phyloP scores from a whole-genome alignment of 1,284 basidiomycete species.

The Cryptococcus amylolentus region DNA sequence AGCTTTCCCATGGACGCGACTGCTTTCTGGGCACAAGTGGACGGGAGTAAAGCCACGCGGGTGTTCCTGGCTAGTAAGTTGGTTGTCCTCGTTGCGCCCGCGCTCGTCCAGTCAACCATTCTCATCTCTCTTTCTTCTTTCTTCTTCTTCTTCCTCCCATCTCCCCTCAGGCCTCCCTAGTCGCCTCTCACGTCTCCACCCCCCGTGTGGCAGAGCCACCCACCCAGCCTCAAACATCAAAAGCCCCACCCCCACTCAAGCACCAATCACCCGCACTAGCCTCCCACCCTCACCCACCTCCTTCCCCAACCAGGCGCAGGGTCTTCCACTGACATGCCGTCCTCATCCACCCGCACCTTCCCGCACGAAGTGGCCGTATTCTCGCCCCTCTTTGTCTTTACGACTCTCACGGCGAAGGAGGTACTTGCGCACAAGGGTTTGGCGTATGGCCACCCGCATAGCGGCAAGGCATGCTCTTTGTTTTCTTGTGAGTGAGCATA shows the following conservation, averaged over 20 bases:
- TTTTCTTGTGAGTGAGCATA: slow-evolving; percentile 31
- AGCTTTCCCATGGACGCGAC: too few relatives aligned
- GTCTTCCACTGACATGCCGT: not conserved
- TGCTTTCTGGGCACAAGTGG: too few relatives aligned
- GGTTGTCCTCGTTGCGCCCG: not conserved
- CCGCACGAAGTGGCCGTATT: slow-evolving; percentile 40
- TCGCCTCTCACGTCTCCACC: not conserved
- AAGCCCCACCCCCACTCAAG: not conserved
- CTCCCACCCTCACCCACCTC: not conserved
- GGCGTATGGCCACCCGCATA: slow-evolving; percentile 35
- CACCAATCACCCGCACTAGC: not conserved
- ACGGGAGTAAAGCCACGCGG: too few relatives aligned
- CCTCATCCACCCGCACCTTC: slow-evolving; percentile 14
- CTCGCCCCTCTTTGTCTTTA: slow-evolving; percentile 39
- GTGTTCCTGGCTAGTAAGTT: not conserved
- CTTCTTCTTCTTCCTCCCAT: not conserved
- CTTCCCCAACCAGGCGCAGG: not conserved
- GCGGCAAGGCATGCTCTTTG: slow-evolving; percentile 27
- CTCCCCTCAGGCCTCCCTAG: not conserved
- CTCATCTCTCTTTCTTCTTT: not conserved
- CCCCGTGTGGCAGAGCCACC: not conserved
- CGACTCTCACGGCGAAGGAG: slow-evolving; percentile 32
- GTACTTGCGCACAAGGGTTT: slow-evolving; percentile 16
- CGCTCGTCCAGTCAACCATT: not conserved
- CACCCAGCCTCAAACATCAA: too few relatives aligned